These are phyloP conservation scores for Helotiales sp. DNA, from an alignment of 2,329 filamentous ascomycete species.

Conservation along the genomic window DNA sequence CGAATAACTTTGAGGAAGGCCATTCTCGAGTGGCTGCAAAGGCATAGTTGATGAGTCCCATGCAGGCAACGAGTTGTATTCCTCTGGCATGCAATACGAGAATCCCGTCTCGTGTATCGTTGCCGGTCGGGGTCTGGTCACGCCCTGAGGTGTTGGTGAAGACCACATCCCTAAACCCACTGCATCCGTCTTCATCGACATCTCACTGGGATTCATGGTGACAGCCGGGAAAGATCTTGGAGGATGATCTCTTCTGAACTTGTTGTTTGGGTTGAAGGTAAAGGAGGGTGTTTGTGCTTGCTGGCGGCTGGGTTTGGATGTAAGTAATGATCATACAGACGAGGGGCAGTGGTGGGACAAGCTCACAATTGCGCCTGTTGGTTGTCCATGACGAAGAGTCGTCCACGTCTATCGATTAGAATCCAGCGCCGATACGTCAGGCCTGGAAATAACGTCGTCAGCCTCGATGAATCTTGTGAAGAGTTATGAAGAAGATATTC, in stretches of 20 bases:
- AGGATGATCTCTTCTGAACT: slow-evolving; percentile 46
- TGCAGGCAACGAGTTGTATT: slow-evolving; percentile 51
- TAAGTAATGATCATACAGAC: slow-evolving; percentile 40
- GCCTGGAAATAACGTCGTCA: slow-evolving; percentile 35
- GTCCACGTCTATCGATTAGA: slow-evolving; percentile 27
- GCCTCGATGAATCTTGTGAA: slow-evolving; percentile 28
- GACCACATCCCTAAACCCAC: slow-evolving; percentile 54
- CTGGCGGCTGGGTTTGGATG: slow-evolving; percentile 43
- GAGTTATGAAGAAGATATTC: slow-evolving; percentile 25
- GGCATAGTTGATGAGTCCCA: slow-evolving; percentile 59
- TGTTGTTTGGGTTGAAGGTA: slow-evolving; percentile 49
- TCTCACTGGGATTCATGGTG: slow-evolving; percentile 53
- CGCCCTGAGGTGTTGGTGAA: slow-evolving; percentile 45
- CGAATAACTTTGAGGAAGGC: slow-evolving; percentile 53
- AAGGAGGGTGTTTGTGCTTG: slow-evolving; percentile 51
- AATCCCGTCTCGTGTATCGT: slow-evolving; percentile 61
- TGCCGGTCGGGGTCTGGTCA: slow-evolving; percentile 53
- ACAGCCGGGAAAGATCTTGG: slow-evolving; percentile 45
- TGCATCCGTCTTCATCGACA: slow-evolving; percentile 48
- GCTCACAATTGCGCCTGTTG: slow-evolving; percentile 54
- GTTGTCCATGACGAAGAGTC: slow-evolving; percentile 49
- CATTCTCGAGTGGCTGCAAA: slow-evolving; percentile 43
- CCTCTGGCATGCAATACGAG: slow-evolving; percentile 57
- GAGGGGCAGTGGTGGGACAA: slow-evolving; percentile 20
- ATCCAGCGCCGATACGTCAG: slow-evolving; percentile 17